Base-by-base conservation (phyloP, 2,329 filamentous ascomycete species). In the Penicillium sp. region DNA sequence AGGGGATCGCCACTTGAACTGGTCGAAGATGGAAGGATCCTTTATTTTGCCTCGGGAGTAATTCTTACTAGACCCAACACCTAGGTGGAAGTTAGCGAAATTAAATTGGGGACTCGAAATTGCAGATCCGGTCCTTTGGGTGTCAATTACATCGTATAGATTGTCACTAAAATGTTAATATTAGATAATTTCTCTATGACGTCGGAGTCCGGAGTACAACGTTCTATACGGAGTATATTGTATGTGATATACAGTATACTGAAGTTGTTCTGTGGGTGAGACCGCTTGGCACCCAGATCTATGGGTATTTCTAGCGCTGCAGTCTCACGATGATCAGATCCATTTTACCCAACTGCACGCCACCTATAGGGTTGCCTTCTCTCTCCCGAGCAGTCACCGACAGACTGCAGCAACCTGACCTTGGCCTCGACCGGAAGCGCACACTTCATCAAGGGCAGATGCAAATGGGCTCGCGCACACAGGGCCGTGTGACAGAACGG, bases 401-500 rank as follows among this genome's bases (percentile, higher is more conserved):
- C 38, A 33, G 17, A 45, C 17, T 38, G 50, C 50, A 45, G 23
- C 31, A 21, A 23, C 41, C 51, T 31, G 38, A 36, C 51, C 42
- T 50, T 15, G 17, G 21, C 29, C 19, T 42, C 17, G 41, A 35
- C 33, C 12, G 29, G 39, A 53, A 35, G 21, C 44, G 23, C 41
- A 35, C 31, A 42, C 31, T 36, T 31, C 38, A 19, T n/a, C 51
- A 48, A 43, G 21, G 25, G 25, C 19, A 50, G 43, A 55, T 55
- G 31, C 33, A 54, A 41, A 36, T 27, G 45, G 19, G 38, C 53
- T 44, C 45, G 27, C 23, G 45, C 45, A 36, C 41, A 25, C 15
- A 23, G 54, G 33, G 25, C 48, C 54, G 48, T 52, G 54, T 53
- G 54, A 53, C 54, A 41, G 27, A 45, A 55, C 21, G 29, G 21